Percentiles rank a stretch among this genome's conserved stretches.
Conservation (phyloP, 768 basidiomycete species). For the Calocera viscosa region DNA sequence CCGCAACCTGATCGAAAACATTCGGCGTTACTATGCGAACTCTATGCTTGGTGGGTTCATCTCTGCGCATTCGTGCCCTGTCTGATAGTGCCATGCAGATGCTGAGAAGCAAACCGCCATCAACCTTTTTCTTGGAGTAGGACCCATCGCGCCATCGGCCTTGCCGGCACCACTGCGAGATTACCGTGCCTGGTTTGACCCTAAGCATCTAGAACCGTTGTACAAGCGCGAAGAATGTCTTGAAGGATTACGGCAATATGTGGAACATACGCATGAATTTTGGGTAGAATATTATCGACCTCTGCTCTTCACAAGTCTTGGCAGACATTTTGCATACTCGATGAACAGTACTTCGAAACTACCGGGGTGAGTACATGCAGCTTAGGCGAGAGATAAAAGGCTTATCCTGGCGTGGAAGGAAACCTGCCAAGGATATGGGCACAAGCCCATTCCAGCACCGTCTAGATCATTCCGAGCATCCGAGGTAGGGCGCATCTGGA, state of each 20-base stretch:
- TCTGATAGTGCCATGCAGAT: conserved; percentile 36
- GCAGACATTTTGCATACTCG: conserved; percentile 82
- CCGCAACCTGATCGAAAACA: conserved; percentile 88
- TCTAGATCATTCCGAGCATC: conserved; percentile 29
- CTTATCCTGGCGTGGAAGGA: conserved; percentile 33
- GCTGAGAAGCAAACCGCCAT: conserved; percentile 96
- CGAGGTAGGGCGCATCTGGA: conserved; percentile 26
- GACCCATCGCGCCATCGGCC: conserved; percentile 21
- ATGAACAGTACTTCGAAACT: conserved; percentile 81
- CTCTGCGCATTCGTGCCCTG: neutral
- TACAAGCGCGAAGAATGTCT: conserved; percentile 57
- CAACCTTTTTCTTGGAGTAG: conserved; percentile 84
- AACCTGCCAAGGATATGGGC: conserved; percentile 52
- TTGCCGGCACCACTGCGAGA: conserved; percentile 46
- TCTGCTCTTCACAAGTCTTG: conserved; percentile 66
- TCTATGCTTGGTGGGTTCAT: conserved; percentile 57
- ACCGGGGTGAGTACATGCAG: conserved; percentile 42
- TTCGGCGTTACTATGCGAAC: conserved; percentile 89
- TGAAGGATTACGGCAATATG: conserved; percentile 46
- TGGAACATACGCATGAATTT: conserved; percentile 44
- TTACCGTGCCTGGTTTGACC: conserved; percentile 77
- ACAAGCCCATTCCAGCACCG: conserved; percentile 66
- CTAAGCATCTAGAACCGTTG: conserved; percentile 53
- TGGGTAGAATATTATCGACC: conserved; percentile 88
- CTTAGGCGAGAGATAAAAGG: neutral